These are phyloP conservation scores for Ganoderma resinaceum DNA, from an alignment of 1,284 basidiomycete species.

Conservation along the genomic window DNA sequence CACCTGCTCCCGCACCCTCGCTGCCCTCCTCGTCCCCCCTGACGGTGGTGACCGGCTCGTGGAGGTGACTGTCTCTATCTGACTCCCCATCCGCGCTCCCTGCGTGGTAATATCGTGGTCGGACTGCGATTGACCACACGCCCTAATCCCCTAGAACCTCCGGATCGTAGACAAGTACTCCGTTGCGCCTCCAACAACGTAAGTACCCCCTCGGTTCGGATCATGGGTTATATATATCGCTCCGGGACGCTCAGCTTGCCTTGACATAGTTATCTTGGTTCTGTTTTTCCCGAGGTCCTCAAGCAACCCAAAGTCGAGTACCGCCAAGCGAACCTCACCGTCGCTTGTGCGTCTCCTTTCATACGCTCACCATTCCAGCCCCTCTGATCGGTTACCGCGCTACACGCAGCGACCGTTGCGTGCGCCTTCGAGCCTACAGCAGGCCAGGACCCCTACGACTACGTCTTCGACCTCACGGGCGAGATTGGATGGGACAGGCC, in stretches of 20 bases:
- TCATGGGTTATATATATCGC: background rate
- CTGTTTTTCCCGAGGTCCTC: constrained; percentile 76
- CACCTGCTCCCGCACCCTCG: constrained; percentile 74
- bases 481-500: constrained; percentile 82
- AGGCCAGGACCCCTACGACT: constrained; percentile 69
- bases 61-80: constrained; percentile 56
- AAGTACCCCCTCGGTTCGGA: constrained; percentile 38
- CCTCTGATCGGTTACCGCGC: constrained; percentile 8
- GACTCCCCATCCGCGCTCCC: background rate
- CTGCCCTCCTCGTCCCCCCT: constrained; percentile 65
- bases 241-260: constrained; percentile 16
- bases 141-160: constrained; percentile 56
- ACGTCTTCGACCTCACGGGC: constrained; percentile 85
- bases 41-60: constrained; percentile 70
- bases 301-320: constrained; percentile 78
- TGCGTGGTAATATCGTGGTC: background rate
- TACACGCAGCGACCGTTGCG: constrained; percentile 61
- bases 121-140: constrained; percentile 1
- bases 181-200: constrained; percentile 88
- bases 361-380: constrained; percentile 10
- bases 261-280: constrained; percentile 76
- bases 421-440: constrained; percentile 73
- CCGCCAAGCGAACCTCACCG: constrained; percentile 81
- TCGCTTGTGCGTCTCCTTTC: constrained; percentile 56
- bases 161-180: constrained; percentile 89